A percentile compares a stretch with the other conserved stretches of the same genome.
These are phyloP conservation scores for Darksidea phi DNA, from an alignment of 495 filamentous ascomycete species.

Conservation along the genomic window DNA sequence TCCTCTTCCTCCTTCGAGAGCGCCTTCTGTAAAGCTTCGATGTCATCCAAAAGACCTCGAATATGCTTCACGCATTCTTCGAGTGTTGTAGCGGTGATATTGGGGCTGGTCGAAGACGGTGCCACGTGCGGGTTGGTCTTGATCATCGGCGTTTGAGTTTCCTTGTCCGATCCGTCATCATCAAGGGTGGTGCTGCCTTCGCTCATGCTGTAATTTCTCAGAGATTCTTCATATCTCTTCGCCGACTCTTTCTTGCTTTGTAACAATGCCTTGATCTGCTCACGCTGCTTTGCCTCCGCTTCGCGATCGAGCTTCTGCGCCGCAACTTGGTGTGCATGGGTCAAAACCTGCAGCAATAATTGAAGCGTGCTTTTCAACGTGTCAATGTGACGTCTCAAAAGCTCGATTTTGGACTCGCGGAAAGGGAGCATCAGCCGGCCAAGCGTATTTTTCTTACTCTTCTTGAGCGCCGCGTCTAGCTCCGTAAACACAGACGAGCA, in stretches of 20 bases:
- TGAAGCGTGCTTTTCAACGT: conserved; percentile 36
- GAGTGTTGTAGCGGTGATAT: conserved; percentile 17
- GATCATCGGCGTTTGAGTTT: neutral
- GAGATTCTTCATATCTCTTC: conserved; percentile 30
- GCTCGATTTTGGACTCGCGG: conserved; percentile 32
- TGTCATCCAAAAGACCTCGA: conserved; percentile 22
- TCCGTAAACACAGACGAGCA: conserved; percentile 33
- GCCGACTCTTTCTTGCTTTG: conserved; percentile 27
- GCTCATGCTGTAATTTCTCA: conserved; percentile 23
- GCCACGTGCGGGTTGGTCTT: neutral
- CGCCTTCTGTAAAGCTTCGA: conserved; percentile 20
- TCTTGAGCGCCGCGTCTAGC: conserved; percentile 29
- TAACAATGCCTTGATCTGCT: conserved; percentile 30
- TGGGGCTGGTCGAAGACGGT: conserved; percentile 21
- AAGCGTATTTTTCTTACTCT: conserved; percentile 24
- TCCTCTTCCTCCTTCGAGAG: conserved; percentile 3
- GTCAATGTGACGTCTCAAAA: conserved; percentile 33
- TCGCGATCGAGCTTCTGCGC: conserved; percentile 30
- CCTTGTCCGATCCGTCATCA: neutral
- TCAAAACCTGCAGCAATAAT: conserved; percentile 36
- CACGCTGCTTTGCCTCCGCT: conserved; percentile 24
- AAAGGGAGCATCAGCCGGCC: conserved; percentile 32
- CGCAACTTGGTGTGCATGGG: conserved; percentile 30
- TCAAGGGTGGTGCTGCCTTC: conserved; percentile 13
- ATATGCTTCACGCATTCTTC: conserved; percentile 30